Base-by-base conservation (phyloP, 1,284 basidiomycete species). In the Inonotus hispidus region DNA sequence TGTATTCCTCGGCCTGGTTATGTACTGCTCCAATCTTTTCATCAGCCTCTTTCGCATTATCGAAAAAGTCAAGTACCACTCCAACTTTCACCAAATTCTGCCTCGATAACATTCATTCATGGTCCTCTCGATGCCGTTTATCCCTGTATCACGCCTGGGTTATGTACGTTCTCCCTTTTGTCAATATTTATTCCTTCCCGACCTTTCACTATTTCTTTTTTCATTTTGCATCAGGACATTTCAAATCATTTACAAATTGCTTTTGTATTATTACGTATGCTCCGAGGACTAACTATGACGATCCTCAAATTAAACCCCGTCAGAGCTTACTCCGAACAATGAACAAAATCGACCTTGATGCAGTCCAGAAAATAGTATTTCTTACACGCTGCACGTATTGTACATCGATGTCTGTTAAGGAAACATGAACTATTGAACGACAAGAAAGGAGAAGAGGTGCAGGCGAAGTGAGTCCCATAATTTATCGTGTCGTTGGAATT, bases 21-120 rank as follows among this genome's bases (percentile, higher is more conserved):
- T 88, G 73, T 93, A 93, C 71, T 88, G 88, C 74, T 82, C 79
- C 65, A 92, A 90, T 70, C 81, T 94, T 64, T 77, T 93, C 67
- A 92, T 94, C 69, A 88, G 86, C 62, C 78, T 94, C n/a, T 93
- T 87, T 73, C 79, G 92, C 64, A 92, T 94, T 64, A 92, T 94
- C 66, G 88, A 92, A 71, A 93, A 93, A 75, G 88, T 93, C 64
- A 92, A 92, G 78, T 64, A 39, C 25, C 47, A 52, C 35, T 37
- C 23, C 23, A 49, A 14, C 23, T 49, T 37, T 23, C 47, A 32
- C 46, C 32, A 32, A 8, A 46, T 46, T 50, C 35, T 52, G 8
- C 57, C 37, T 52, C 27, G 41, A 47, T 57, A 29, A 47, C 55
- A 29, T 56, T 56, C 38, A n/a, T 56, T 56, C 23, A 11, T 56